Base-by-base conservation (phyloP, 2,329 filamentous ascomycete genomes). In the Pseudocercospora fuligena region DNA sequence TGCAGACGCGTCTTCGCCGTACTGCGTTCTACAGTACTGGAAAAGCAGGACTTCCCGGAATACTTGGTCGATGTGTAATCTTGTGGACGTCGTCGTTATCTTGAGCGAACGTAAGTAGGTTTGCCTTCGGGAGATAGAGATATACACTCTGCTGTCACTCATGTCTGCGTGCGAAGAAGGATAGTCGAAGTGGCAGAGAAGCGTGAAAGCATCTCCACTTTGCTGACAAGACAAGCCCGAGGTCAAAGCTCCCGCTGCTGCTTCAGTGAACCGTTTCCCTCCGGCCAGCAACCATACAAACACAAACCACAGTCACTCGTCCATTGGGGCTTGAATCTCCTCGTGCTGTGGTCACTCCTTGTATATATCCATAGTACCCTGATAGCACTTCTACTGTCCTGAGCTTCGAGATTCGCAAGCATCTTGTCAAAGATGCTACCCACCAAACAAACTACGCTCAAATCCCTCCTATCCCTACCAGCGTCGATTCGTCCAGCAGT, bases 391-490 rank as follows among this genome's bases (percentile, higher is more conserved):
- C 16, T 19, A 43, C 40, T 19, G 14, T 43, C 40, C 40, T 43
- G 40, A n/a, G 5, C 40, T 8, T 43, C 6, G 40, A 43, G 14
- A 40, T 40, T n/a, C 14, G n/a, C 2, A 40, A n/a, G 4, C 36
- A 40, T 40, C 16, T n/a, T 21, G 27, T 33, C 23, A 56, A 47
- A 19, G 62, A 64, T 64, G 62, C 56, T 47, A 14, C 19, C 40
- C 16, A 40, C 29, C 19, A 58, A 43, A 27, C 56, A 58, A 19
- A 11, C 31, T 25, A 49, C 61, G 9, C 36, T 65, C 47, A 69
- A 65, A 63, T 56, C 65, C 43, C 36, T 76, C 4, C 69, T 76
- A 8, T 71, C 73, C 33, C 67, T 76, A 9, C 75, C 75, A 21
- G 49, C 74, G 7, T 66, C 70, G 19, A 61, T 76, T 23, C 73